phyloP scores from a whole-genome alignment of 2,329 filamentous ascomycete genomes.

The Ophiobolus disseminans region DNA sequence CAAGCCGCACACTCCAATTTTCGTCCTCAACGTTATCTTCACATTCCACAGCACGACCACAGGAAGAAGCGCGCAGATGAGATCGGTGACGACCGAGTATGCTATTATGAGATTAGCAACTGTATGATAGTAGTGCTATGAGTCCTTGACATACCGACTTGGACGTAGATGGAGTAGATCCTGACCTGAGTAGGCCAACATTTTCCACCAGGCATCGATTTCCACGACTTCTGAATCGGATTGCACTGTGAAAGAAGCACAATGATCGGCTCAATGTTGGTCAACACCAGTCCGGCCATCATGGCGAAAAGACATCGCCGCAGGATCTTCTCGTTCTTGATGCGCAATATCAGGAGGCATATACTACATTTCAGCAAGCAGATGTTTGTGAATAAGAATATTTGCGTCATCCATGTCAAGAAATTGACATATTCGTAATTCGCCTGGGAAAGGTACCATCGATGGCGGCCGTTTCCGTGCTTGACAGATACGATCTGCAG shows the following conservation, averaged over 20 bases:
- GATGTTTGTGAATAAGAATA: slow-evolving; percentile 52
- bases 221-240: slow-evolving; percentile 33
- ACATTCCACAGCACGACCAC: slow-evolving; percentile 32
- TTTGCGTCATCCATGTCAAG: slow-evolving; percentile 51
- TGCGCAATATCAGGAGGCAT: slow-evolving; percentile 51
- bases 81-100: slow-evolving; percentile 32
- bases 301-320: slow-evolving; percentile 40
- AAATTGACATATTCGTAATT: slow-evolving; percentile 49
- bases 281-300: slow-evolving; percentile 27
- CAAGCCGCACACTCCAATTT: slow-evolving; percentile 32
- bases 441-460: slow-evolving; percentile 41
- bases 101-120: slow-evolving; percentile 13
- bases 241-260: slow-evolving; percentile 34
- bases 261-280: slow-evolving; percentile 26
- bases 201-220: slow-evolving; percentile 13
- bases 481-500: slow-evolving; percentile 45
- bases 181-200: slow-evolving; percentile 34
- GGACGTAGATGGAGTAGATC: slow-evolving; percentile 37
- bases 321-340: slow-evolving; percentile 48
- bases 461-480: slow-evolving; percentile 51
- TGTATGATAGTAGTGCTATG: too few species aligned
- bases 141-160: slow-evolving; percentile 32
- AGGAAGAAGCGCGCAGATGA: slow-evolving; percentile 33
- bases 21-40: slow-evolving; percentile 25
- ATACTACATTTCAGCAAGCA: slow-evolving; percentile 54